Percentiles rank a stretch among this genome's conserved stretches.
phyloP scores from a whole-genome alignment of 2,329 filamentous ascomycete genomes.

The Fusarium chuoi region DNA sequence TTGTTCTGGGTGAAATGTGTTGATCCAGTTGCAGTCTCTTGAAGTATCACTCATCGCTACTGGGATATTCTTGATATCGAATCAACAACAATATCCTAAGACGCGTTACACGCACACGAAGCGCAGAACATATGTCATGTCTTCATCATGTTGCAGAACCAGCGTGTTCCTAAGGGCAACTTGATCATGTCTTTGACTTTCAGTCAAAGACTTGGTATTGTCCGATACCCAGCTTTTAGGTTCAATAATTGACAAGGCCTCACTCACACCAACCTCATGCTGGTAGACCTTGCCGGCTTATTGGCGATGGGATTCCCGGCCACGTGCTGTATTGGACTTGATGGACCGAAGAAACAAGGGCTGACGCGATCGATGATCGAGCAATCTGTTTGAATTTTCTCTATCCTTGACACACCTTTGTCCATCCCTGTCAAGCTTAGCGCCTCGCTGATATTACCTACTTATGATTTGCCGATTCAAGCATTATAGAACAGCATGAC shows the following conservation, averaged over 20 bases:
- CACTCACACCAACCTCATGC: constrained; percentile 1
- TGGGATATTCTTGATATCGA: constrained; percentile 11
- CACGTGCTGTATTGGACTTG: constrained; percentile 17
- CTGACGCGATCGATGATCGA: constrained; percentile 23
- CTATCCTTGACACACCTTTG: not conserved
- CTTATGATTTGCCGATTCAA: not conserved
- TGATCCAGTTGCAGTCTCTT: not conserved
- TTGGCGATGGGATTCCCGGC: constrained; percentile 10
- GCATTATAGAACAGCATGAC: constrained; percentile 27
- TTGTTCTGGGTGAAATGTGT: not conserved
- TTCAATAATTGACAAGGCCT: not conserved
- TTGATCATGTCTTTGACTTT: not conserved
- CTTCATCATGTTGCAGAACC: constrained; percentile 34
- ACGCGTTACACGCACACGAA: constrained; percentile 26
- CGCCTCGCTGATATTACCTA: constrained; percentile 11
- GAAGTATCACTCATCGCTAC: not conserved
- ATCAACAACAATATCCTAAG: constrained; percentile 10
- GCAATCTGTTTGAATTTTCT: constrained; percentile 3
- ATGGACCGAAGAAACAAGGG: constrained; percentile 9
- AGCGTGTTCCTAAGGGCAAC: not conserved
- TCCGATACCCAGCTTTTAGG: not conserved
- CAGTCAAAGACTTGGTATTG: not conserved
- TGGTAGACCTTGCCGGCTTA: not conserved
- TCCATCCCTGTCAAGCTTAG: constrained; percentile 10
- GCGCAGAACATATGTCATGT: constrained; percentile 31